These are phyloP conservation scores for Saccharomyces cerevisiae DNA, from an alignment of 805 yeast species.

Conservation along the genomic window DNA sequence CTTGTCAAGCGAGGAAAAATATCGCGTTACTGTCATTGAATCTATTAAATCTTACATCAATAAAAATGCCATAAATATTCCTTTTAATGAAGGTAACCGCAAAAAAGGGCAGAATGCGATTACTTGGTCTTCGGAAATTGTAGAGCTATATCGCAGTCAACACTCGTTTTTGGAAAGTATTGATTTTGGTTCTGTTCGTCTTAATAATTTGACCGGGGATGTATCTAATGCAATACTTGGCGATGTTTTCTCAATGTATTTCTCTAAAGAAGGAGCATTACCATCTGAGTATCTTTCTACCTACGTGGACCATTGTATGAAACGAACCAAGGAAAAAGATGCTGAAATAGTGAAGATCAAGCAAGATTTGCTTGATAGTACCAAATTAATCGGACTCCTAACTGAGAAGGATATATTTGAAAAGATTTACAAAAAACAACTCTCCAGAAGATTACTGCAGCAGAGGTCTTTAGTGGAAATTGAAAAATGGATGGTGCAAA, in stretches of 20 bases:
- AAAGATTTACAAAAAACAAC: constrained; percentile 72
- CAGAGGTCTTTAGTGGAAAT: constrained; percentile 45
- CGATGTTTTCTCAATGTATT: constrained; percentile 51
- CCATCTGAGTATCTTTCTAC: constrained; percentile 49
- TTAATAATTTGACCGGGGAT: background rate
- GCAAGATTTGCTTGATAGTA: constrained; percentile 44
- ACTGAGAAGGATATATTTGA: constrained; percentile 83
- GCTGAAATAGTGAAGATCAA: constrained; percentile 18
- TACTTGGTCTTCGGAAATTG: constrained; percentile 56
- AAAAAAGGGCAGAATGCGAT: constrained; percentile 45
- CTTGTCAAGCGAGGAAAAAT: constrained; percentile 11
- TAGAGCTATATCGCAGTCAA: constrained; percentile 45
- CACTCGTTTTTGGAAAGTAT: constrained; percentile 40
- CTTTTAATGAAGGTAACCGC: constrained; percentile 17
- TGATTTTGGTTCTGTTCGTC: constrained; percentile 38
- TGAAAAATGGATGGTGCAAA: constrained; percentile 60
- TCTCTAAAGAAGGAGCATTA: constrained; percentile 38
- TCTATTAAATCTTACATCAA: constrained; percentile 12
- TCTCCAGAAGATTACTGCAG: constrained; percentile 68
- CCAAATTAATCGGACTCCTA: constrained; percentile 56
- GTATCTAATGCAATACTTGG: constrained; percentile 33
- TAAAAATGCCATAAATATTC: constrained; percentile 10
- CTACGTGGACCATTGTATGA: constrained; percentile 50
- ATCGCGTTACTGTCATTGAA: constrained; percentile 8
- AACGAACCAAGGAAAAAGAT: constrained; percentile 39